A percentile compares a stretch with the other conserved stretches of the same genome.
Evolutionary conservation across 2,329 filamentous ascomycete genomes (phyloP).

Genomic region (Alternaria postmessia): DNA sequence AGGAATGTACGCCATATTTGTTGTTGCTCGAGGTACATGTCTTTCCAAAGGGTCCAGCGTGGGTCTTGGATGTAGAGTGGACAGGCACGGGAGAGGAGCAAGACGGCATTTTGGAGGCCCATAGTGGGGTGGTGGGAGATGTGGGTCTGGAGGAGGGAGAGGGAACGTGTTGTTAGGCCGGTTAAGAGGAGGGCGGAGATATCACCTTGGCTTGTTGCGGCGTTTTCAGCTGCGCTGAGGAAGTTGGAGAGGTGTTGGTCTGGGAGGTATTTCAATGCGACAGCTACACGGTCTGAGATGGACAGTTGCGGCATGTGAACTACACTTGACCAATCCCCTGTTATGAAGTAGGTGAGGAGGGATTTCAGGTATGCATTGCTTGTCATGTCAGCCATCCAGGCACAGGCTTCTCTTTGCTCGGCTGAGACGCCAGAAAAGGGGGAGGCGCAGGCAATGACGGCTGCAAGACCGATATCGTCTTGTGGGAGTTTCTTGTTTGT

Average conservation of each 20-base stretch:
- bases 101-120: conserved; percentile 79
- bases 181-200: conserved; percentile 81
- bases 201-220: conserved; percentile 71
- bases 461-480: conserved; percentile 58
- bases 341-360: conserved; percentile 79
- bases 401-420: conserved; percentile 68
- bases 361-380: conserved; percentile 82
- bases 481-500: conserved; percentile 68
- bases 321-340: conserved; percentile 77
- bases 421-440: conserved; percentile 55
- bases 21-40: conserved; percentile 75
- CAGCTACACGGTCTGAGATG: conserved; percentile 75
- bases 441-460: conserved; percentile 58
- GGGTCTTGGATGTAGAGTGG: conserved; percentile 80
- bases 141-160: conserved; percentile 79
- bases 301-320: conserved; percentile 77
- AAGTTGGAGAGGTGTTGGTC: conserved; percentile 58
- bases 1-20: conserved; percentile 75
- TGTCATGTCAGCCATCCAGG: conserved; percentile 69
- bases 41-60: conserved; percentile 79
- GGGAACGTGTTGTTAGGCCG: conserved; percentile 74
- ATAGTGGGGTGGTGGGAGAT: conserved; percentile 70
- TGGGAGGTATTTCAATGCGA: conserved; percentile 76
- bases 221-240: conserved; percentile 62
- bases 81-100: conserved; percentile 76